Percentiles rank a stretch among this genome's conserved stretches.
Evolutionary conservation across 2,329 filamentous ascomycete genomes (phyloP).

Genomic region (Alternaria sp.): DNA sequence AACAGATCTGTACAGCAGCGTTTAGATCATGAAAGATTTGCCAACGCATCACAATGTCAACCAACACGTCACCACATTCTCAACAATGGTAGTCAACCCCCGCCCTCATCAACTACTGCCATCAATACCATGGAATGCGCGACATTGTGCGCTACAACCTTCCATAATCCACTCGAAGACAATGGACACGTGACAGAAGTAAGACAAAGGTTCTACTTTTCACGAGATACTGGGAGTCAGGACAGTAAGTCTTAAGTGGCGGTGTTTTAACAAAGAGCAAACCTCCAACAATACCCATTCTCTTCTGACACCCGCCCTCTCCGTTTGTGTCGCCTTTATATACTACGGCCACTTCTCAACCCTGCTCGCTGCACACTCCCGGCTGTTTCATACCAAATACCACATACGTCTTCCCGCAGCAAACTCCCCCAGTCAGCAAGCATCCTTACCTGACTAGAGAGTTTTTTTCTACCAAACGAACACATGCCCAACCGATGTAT

Average conservation of each 20-base stretch:
- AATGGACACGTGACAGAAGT: slow-evolving; percentile 29
- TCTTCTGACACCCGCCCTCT: slow-evolving; percentile 32
- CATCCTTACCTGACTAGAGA: neutral
- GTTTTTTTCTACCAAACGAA: neutral
- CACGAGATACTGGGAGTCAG: slow-evolving; percentile 21
- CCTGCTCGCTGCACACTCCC: slow-evolving; percentile 24
- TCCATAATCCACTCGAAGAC: slow-evolving; percentile 21
- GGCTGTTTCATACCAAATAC: slow-evolving; percentile 10
- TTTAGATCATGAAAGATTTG: slow-evolving; percentile 19
- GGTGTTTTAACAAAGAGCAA: slow-evolving; percentile 41
- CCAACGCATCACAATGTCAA: slow-evolving; percentile 22
- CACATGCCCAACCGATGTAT: slow-evolving; percentile 21
- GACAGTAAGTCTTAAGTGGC: slow-evolving; percentile 28
- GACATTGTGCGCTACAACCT: slow-evolving; percentile 26
- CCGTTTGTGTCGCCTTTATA: slow-evolving; percentile 42
- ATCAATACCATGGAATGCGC: slow-evolving; percentile 3
- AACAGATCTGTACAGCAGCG: slow-evolving; percentile 14
- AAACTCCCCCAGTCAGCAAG: slow-evolving; percentile 16
- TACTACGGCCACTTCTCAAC: slow-evolving; percentile 24
- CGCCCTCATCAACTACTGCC: neutral
- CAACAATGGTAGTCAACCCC: slow-evolving; percentile 1
- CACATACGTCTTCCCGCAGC: slow-evolving; percentile 15
- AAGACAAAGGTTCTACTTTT: slow-evolving; percentile 36
- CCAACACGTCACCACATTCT: slow-evolving; percentile 15
- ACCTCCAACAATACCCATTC: slow-evolving; percentile 35